A percentile compares a stretch with the other conserved stretches of the same genome.
Evolutionary conservation across 192 early-diverging fungal species (phyloP).

Genomic region (Backusella tuberculispora): DNA sequence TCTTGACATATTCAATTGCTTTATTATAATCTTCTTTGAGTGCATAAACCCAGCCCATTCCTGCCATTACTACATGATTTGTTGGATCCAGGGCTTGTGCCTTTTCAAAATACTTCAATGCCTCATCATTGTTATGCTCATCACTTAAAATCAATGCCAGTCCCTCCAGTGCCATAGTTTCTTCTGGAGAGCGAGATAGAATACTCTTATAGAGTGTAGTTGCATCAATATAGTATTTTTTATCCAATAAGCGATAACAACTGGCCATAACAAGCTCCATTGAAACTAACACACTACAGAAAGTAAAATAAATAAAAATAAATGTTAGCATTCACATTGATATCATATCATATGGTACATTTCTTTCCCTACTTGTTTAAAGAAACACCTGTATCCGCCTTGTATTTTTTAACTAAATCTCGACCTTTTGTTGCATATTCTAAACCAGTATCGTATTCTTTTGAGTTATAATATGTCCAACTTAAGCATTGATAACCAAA

Average conservation of each 20-base stretch:
- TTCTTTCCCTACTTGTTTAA: slow-evolving; percentile 41
- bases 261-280: slow-evolving; percentile 64
- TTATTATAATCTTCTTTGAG: slow-evolving; percentile 52
- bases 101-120: slow-evolving; percentile 56
- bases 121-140: slow-evolving; percentile 59
- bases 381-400: slow-evolving; percentile 29
- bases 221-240: slow-evolving; percentile 58
- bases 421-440: slow-evolving; percentile 53
- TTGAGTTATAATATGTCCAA: slow-evolving; percentile 51
- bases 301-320: neutral
- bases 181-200: slow-evolving; percentile 44
- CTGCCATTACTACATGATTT: slow-evolving; percentile 61
- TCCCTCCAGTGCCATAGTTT: slow-evolving; percentile 56
- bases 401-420: slow-evolving; percentile 40
- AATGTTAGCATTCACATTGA: neutral
- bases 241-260: slow-evolving; percentile 61
- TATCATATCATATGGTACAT: neutral
- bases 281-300: slow-evolving; percentile 48
- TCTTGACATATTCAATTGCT: slow-evolving; percentile 57
- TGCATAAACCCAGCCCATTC: slow-evolving; percentile 70
- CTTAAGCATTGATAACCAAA: slow-evolving; percentile 54
- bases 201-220: slow-evolving; percentile 58
- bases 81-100: slow-evolving; percentile 50
- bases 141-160: slow-evolving; percentile 58
- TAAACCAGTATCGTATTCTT: slow-evolving; percentile 56